phyloP scores from a whole-genome alignment of 1,139 yeast species.

The Zygoascus meyerae region DNA sequence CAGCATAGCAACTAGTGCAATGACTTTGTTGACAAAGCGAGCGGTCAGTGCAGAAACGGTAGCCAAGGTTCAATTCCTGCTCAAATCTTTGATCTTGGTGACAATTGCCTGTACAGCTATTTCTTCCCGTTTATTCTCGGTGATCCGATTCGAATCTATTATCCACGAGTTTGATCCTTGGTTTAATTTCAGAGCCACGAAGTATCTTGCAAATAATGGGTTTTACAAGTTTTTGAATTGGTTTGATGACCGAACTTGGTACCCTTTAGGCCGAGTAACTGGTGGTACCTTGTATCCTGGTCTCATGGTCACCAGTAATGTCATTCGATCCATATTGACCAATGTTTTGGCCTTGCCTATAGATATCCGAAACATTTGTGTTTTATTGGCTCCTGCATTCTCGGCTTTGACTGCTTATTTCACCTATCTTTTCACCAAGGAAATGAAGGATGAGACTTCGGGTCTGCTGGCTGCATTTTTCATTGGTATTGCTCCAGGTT shows the following conservation, averaged over 20 bases:
- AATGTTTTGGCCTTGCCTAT: slow-evolving; percentile 66
- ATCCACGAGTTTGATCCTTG: slow-evolving; percentile 99
- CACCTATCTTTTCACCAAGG: slow-evolving; percentile 84
- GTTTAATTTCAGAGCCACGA: slow-evolving; percentile 96
- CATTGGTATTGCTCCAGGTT: slow-evolving; percentile 98
- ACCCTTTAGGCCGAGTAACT: slow-evolving; percentile 96
- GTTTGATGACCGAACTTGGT: slow-evolving; percentile 99
- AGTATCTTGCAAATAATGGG: slow-evolving; percentile 75
- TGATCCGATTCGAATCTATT: slow-evolving; percentile 71
- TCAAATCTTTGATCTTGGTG: slow-evolving; percentile 60
- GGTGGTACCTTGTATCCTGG: slow-evolving; percentile 99
- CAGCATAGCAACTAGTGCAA: slow-evolving; percentile 1
- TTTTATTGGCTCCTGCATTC: slow-evolving; percentile 92
- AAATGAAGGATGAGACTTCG: slow-evolving; percentile 85
- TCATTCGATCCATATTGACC: slow-evolving; percentile 71
- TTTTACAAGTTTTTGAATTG: slow-evolving; percentile 91
- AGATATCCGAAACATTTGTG: slow-evolving; percentile 94
- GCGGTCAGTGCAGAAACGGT: slow-evolving; percentile 11
- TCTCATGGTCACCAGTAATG: slow-evolving; percentile 92
- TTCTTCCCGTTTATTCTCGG: slow-evolving; percentile 71
- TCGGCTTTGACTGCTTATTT: slow-evolving; percentile 89
- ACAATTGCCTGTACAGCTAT: slow-evolving; percentile 86
- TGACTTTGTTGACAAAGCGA: slow-evolving; percentile 2
- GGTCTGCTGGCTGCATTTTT: slow-evolving; percentile 90
- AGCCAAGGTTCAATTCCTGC: slow-evolving; percentile 36